phyloP scores from a whole-genome alignment of 2,329 filamentous ascomycete genomes.

The Trichophyton rubrum region DNA sequence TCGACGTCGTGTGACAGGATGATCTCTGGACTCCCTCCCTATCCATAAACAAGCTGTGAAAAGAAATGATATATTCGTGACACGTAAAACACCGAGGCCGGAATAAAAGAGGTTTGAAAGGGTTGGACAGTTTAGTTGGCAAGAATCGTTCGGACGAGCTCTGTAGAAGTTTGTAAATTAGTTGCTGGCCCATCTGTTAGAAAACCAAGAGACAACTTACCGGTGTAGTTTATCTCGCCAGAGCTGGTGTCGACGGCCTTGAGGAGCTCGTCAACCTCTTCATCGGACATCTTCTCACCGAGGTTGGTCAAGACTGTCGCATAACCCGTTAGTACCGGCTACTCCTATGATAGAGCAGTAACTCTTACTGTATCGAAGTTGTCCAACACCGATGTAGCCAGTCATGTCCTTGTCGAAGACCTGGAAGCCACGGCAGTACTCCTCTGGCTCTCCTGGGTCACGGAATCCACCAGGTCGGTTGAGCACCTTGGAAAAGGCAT shows the following conservation, averaged over 20 bases:
- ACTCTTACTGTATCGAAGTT: slow-evolving; percentile 68
- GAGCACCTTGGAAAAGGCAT: slow-evolving; percentile 89
- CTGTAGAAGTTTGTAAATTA: slow-evolving; percentile 31
- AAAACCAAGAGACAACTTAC: slow-evolving; percentile 38
- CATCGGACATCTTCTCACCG: slow-evolving; percentile 98
- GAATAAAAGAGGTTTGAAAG: neutral
- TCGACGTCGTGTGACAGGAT: slow-evolving; percentile 1
- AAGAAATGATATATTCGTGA: slow-evolving; percentile 2
- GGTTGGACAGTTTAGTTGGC: slow-evolving; percentile 50
- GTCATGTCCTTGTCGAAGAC: slow-evolving; percentile 99
- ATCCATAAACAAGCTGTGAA: neutral
- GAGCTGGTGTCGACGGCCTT: slow-evolving; percentile 95
- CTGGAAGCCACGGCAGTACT: slow-evolving; percentile 97
- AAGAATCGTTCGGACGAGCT: slow-evolving; percentile 75
- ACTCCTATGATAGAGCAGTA: neutral
- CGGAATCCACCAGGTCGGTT: slow-evolving; percentile 97
- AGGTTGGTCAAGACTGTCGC: slow-evolving; percentile 73
- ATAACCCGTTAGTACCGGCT: neutral
- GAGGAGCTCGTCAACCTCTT: slow-evolving; percentile 95
- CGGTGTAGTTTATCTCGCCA: slow-evolving; percentile 94
- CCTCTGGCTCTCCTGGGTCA: slow-evolving; percentile 91
- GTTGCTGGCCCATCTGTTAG: slow-evolving; percentile 4
- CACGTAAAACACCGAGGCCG: slow-evolving; percentile 2
- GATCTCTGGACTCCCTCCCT: slow-evolving; percentile 2
- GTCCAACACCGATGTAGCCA: slow-evolving; percentile 92